phyloP scores from a whole-genome alignment of 768 basidiomycete species.

The Lentinula sp. region DNA sequence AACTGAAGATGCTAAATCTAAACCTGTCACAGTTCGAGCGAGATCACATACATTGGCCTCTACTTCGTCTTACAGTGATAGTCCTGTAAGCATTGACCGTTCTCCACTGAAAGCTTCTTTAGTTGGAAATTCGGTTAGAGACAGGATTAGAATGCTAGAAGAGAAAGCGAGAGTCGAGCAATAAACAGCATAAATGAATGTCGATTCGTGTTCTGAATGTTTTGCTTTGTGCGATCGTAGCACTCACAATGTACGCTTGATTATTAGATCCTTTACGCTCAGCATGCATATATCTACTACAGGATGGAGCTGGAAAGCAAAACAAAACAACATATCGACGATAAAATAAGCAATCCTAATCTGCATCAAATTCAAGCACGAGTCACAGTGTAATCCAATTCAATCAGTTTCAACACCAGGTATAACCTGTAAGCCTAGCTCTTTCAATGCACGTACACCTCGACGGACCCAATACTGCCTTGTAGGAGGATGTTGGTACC shows the following conservation, averaged over 20 bases:
- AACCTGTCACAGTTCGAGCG: background rate
- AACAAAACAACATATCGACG: background rate
- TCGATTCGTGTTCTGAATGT: background rate
- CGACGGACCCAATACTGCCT: constrained; percentile 3
- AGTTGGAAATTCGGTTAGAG: constrained; percentile 26
- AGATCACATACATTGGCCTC: background rate
- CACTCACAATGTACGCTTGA: background rate
- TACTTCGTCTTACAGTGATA: background rate
- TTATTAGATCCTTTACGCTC: background rate
- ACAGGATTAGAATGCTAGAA: constrained; percentile 33
- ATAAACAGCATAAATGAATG: background rate
- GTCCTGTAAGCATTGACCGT: background rate
- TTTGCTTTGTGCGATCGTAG: background rate
- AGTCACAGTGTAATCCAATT: background rate
- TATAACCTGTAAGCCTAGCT: background rate
- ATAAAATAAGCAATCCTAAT: background rate
- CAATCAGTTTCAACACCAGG: background rate
- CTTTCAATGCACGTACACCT: background rate
- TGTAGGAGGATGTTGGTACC: constrained; percentile 4
- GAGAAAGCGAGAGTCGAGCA: constrained; percentile 13
- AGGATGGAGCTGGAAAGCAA: background rate
- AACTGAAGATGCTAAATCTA: background rate
- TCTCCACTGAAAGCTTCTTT: background rate
- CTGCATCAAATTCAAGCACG: too few relatives aligned
- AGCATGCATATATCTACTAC: background rate